Base-by-base conservation (phyloP, 2,329 filamentous ascomycete genomes). In the Colletotrichum gigasporum region DNA sequence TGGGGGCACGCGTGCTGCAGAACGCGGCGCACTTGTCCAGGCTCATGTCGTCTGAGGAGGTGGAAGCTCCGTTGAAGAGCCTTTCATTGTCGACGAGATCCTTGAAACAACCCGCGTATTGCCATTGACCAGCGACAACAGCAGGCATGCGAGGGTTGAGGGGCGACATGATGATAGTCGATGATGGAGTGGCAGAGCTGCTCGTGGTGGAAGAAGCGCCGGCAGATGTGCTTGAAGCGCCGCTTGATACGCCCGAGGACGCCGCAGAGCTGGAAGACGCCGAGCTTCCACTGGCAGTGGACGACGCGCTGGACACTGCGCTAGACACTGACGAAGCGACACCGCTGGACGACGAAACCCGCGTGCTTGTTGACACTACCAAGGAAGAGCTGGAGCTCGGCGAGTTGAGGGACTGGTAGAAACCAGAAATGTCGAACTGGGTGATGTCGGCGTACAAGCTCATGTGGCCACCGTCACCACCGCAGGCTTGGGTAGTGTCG, bases 361-460 rank as follows among this genome's bases (percentile, higher is more conserved):
- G 35, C 1, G 47, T 65, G 16, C 53, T 52, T 10, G 67, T 63
- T 14, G 55, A n/a, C 14, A 22, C 26, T 10, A 32, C 35, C 24
- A 45, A 14, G 2, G 63, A 63, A 2, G 63, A 63, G 30, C 50
- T 57, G 10, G 63, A 35, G 34, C 58, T 63, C 3, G 63, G 63
- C 2, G 55, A 48, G 26, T 55, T 60, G 26, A 66, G 45, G 11
- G 51, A 69, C 2, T 34, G 10, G 30, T 60, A 70, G 53, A 69
- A 74, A 0, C 62, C 67, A 11, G 68, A 68, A 14, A 68, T 70
- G 54, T 75, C 64, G 26, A 71, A 76, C 34, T 67, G 71, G 11
- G 61, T 71, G 1, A 67, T 63, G 56, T 76, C 73, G 34, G 74
- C 75, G 56, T 72, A 76, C 22, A 74, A 47, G n/a, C 71, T 76